Evolutionary conservation across 2,329 filamentous ascomycete species (phyloP).

Genomic region (Epichloe hybrida): DNA sequence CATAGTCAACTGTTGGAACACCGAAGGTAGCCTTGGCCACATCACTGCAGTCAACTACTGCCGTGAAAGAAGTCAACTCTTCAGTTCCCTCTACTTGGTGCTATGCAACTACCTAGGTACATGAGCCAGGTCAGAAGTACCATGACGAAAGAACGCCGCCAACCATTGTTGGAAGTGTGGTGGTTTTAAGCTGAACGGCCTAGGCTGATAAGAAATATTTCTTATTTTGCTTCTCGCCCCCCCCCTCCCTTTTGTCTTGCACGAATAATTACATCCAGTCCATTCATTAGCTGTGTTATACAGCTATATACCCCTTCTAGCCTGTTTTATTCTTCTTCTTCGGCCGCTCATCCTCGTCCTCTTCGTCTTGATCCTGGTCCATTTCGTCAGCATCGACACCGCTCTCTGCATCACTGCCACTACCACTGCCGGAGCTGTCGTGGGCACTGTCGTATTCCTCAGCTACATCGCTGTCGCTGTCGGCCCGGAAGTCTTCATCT

Average conservation of each 20-base stretch:
- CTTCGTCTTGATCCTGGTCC: slow-evolving; percentile 27
- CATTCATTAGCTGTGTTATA: not conserved
- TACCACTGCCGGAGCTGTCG: slow-evolving; percentile 67
- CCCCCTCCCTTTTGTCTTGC: not conserved
- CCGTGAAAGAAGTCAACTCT: too few species aligned
- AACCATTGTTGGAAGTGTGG: too few species aligned
- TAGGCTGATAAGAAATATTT: too few species aligned
- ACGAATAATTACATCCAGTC: not conserved
- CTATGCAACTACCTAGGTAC: too few species aligned
- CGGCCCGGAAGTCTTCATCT: slow-evolving; percentile 89
- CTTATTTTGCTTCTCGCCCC: not conserved
- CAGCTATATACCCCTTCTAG: not conserved
- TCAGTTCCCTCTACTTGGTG: too few species aligned
- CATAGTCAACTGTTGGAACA: too few species aligned
- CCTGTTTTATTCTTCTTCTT: slow-evolving; percentile 34
- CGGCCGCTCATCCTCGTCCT: slow-evolving; percentile 29
- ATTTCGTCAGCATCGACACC: slow-evolving; percentile 34
- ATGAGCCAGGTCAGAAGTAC: too few species aligned
- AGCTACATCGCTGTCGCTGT: slow-evolving; percentile 87
- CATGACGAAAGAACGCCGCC: too few species aligned
- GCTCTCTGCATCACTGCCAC: slow-evolving; percentile 40
- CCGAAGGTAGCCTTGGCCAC: too few species aligned
- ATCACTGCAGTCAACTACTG: too few species aligned
- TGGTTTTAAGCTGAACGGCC: not conserved
- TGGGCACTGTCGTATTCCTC: slow-evolving; percentile 92